phyloP scores from a whole-genome alignment of 345 rosid species.

The Arabidopsis suecica region DNA sequence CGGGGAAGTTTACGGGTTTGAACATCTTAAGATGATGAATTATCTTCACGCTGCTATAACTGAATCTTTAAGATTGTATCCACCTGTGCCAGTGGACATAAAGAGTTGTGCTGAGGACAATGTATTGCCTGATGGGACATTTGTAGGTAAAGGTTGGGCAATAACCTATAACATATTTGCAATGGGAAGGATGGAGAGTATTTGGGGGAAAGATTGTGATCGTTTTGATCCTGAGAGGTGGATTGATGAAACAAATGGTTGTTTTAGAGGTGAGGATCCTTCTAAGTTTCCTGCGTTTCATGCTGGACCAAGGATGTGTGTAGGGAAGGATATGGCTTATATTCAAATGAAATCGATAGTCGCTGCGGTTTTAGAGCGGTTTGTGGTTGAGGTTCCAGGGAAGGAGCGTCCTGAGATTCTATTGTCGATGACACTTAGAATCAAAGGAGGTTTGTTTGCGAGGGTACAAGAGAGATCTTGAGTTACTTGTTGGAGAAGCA shows the following conservation, averaged over 20 bases:
- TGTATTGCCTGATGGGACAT: conserved; percentile 73
- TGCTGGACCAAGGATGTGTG: conserved; percentile 76
- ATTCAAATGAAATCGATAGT: conserved; percentile 76
- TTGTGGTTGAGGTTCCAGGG: conserved; percentile 58
- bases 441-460: conserved; percentile 66
- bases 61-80: conserved; percentile 71
- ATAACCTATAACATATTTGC: conserved; percentile 70
- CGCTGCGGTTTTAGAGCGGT: conserved; percentile 58
- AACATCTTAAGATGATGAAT: conserved; percentile 62
- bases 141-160: conserved; percentile 58
- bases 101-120: conserved; percentile 55
- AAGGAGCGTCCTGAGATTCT: conserved; percentile 54
- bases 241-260: conserved; percentile 50
- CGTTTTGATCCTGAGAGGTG: conserved; percentile 77
- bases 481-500: conserved; percentile 20
- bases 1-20: conserved; percentile 50
- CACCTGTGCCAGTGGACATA: conserved; percentile 69
- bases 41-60: conserved; percentile 74
- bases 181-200: conserved; percentile 71
- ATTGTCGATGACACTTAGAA: conserved; percentile 55
- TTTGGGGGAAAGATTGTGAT: conserved; percentile 72
- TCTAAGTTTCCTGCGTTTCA: conserved; percentile 73
- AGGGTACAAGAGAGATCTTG: conserved; percentile 51
- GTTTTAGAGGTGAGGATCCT: conserved; percentile 53
- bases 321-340: conserved; percentile 84